Evolutionary conservation across 179 eudicot genomes (phyloP).

Genomic region (Corrigiola litoralis): DNA sequence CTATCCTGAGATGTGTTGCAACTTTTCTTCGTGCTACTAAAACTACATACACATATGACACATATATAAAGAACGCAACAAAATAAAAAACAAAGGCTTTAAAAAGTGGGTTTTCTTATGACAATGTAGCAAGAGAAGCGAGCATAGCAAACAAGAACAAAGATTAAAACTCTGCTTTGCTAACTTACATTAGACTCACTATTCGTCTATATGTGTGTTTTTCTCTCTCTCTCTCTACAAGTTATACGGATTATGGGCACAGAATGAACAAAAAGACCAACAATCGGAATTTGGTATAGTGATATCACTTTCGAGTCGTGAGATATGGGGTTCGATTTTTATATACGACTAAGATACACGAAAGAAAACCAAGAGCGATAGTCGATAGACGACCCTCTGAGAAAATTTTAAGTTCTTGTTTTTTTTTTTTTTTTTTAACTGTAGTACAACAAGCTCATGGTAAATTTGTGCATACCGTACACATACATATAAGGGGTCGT

Average conservation of each 20-base stretch:
- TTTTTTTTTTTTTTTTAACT: not conserved
- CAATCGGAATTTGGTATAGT: too few species aligned
- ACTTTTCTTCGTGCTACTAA: slow-evolving; percentile 12
- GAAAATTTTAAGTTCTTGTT: too few species aligned
- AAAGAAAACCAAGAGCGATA: too few species aligned
- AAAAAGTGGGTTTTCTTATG: slow-evolving; percentile 19
- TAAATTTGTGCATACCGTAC: not conserved
- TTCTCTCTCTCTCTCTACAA: slow-evolving; percentile 8
- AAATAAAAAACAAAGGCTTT: not conserved
- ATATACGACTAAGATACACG: too few species aligned
- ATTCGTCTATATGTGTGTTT: not conserved
- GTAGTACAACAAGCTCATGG: not conserved
- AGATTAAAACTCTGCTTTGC: not conserved
- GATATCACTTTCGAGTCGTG: too few species aligned
- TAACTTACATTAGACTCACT: slow-evolving; percentile 9
- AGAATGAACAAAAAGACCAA: not conserved
- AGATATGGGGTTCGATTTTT: too few species aligned
- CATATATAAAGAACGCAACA: not conserved
- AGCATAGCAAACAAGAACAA: not conserved
- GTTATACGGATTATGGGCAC: not conserved
- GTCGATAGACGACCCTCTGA: too few species aligned
- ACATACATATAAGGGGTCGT: not conserved
- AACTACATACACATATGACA: not conserved
- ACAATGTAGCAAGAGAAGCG: slow-evolving; percentile 24
- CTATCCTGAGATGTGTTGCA: slow-evolving; percentile 16